phyloP scores from a whole-genome alignment of 75 land plant genomes.

The Pinus albicaulis region DNA sequence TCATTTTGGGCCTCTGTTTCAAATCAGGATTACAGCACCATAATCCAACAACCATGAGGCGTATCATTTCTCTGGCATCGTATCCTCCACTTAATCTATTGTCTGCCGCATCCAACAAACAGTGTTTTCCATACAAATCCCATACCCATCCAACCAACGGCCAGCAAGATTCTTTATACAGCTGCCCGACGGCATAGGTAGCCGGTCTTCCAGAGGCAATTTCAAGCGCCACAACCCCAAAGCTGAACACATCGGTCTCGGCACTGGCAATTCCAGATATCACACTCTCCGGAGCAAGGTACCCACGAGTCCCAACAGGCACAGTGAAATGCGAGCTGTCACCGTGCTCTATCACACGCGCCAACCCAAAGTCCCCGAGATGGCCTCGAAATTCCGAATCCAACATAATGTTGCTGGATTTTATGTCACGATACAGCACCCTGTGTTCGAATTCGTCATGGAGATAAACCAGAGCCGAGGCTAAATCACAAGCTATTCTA shows the following conservation, averaged over 20 bases:
- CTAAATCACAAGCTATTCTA: conserved; percentile 29
- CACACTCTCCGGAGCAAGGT: conserved; percentile 33
- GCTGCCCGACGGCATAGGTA: not conserved
- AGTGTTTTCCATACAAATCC: conserved; percentile 22
- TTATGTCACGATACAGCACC: conserved; percentile 48
- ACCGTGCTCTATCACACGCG: conserved; percentile 36
- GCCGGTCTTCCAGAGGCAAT: conserved; percentile 31
- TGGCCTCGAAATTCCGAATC: conserved; percentile 39
- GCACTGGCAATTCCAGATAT: conserved; percentile 18
- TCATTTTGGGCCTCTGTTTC: conserved; percentile 52
- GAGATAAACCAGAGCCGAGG: conserved; percentile 34
- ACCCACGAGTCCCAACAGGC: conserved; percentile 35
- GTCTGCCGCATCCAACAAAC: conserved; percentile 13
- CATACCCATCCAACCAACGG: conserved; percentile 37
- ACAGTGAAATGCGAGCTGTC: conserved; percentile 17
- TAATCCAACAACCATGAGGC: conserved; percentile 57
- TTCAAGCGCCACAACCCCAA: conserved; percentile 36
- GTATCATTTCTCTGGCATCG: conserved; percentile 38
- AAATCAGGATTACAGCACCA: conserved; percentile 60
- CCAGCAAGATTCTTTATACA: not conserved
- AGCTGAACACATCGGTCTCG: conserved; percentile 41
- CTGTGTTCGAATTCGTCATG: conserved; percentile 46
- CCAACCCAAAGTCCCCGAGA: conserved; percentile 64
- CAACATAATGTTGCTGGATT: conserved; percentile 48
- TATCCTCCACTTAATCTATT: conserved; percentile 30